Conservation (phyloP, 257 asterid genomes). For the Gentiana straminea region DNA sequence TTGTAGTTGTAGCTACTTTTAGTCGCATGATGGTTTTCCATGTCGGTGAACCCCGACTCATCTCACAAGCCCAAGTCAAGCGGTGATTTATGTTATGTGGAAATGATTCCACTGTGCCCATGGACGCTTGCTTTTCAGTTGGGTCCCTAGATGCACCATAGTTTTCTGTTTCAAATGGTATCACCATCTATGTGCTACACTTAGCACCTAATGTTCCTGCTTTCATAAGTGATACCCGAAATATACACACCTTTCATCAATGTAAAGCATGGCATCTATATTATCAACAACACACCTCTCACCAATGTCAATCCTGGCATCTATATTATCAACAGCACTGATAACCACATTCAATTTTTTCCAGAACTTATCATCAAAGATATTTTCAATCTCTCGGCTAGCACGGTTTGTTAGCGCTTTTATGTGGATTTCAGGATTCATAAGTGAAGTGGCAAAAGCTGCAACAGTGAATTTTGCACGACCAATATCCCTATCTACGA, state of each 20-base stretch:
- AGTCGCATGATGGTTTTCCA: no score
- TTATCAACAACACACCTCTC: constrained; percentile 30
- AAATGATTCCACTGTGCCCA: constrained; percentile 89
- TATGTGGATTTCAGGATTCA: constrained; percentile 46
- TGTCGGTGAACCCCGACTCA: no score
- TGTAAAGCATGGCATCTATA: no score
- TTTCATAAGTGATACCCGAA: constrained; percentile 84
- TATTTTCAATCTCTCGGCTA: constrained; percentile 73
- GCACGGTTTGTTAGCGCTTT: constrained; percentile 92
- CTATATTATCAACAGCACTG: constrained; percentile 89
- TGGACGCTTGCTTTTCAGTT: constrained; percentile 93
- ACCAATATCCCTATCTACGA: no score
- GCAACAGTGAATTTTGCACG: constrained; percentile 90
- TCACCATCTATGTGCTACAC: constrained; percentile 86
- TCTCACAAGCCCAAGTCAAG: constrained; percentile 77
- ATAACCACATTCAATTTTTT: constrained; percentile 63
- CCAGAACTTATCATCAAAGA: constrained; percentile 76
- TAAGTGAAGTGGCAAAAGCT: constrained; percentile 68
- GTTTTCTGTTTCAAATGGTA: constrained; percentile 80
- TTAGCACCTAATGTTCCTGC: constrained; percentile 93
- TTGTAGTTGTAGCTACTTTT: no score
- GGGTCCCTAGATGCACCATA: constrained; percentile 98
- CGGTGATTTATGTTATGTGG: constrained; percentile 93
- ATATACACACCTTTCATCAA: constrained; percentile 64
- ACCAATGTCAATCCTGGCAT: constrained; percentile 85